Percentiles rank a stretch among this genome's conserved stretches.
These are phyloP conservation scores for Suhomyces maxii DNA, from an alignment of 1,139 yeast genomes.

Conservation along the genomic window DNA sequence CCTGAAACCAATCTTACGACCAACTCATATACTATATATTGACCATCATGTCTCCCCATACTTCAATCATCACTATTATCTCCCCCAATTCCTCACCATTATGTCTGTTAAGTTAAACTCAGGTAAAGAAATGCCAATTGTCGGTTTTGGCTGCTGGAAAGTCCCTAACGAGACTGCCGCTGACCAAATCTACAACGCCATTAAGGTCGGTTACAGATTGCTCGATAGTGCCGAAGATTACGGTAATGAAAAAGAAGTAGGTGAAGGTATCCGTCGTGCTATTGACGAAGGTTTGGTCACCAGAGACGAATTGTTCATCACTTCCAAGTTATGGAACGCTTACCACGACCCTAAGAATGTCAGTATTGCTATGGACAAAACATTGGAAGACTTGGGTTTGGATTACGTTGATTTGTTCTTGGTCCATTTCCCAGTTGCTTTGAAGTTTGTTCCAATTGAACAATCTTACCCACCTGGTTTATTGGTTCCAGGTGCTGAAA, in stretches of 20 bases:
- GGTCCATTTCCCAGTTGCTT: constrained; percentile 81
- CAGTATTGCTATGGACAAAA: constrained; percentile 57
- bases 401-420: constrained; percentile 74
- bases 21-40: too few relatives aligned
- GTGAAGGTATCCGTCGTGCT: constrained; percentile 65
- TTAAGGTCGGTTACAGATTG: constrained; percentile 69
- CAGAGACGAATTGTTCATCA: constrained; percentile 72
- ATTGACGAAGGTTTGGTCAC: constrained; percentile 65
- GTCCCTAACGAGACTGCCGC: constrained; percentile 57
- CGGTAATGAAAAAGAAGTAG: constrained; percentile 75
- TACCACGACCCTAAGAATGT: constrained; percentile 68
- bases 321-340: constrained; percentile 80
- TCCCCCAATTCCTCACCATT: too few relatives aligned
- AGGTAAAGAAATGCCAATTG: constrained; percentile 60
- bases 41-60: too few relatives aligned
- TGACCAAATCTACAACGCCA: constrained; percentile 62
- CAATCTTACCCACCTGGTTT: constrained; percentile 76
- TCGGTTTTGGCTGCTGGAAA: constrained; percentile 73
- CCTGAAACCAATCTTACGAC: too few relatives aligned
- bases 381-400: constrained; percentile 61
- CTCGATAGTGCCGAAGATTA: constrained; percentile 80
- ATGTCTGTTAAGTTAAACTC: constrained; percentile 54
- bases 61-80: too few relatives aligned
- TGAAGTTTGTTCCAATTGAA: constrained; percentile 69
- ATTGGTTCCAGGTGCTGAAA: constrained; percentile 56